Evolutionary conservation across 306 rosid species (phyloP).

Genomic region (Casuarina cunninghamiana): DNA sequence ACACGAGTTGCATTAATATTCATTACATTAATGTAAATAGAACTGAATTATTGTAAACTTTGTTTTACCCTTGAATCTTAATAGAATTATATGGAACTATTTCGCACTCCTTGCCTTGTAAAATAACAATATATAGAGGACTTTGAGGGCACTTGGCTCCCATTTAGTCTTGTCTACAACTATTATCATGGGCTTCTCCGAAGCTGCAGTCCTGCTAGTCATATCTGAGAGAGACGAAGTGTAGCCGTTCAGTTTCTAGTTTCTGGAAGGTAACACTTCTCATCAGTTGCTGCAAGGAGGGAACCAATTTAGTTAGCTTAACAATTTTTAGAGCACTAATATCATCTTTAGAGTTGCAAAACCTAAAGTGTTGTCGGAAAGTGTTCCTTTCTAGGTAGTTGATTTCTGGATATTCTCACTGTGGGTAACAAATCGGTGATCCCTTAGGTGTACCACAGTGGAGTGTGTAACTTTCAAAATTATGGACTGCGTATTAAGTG

Average conservation of each 20-base stretch:
- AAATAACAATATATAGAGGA: no score
- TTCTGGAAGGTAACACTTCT: neutral
- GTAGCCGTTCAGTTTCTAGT: neutral
- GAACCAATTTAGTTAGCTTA: neutral
- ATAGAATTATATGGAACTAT: no score
- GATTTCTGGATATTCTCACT: neutral
- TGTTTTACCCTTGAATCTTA: no score
- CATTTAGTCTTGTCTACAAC: no score
- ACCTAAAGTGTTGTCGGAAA: no score
- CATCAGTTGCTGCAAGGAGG: neutral
- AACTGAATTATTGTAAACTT: no score
- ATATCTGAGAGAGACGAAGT: neutral
- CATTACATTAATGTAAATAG: neutral
- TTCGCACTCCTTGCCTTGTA: no score
- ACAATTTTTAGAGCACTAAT: neutral
- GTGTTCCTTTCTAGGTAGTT: neutral
- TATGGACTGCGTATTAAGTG: neutral
- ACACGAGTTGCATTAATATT: neutral
- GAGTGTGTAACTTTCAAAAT: neutral
- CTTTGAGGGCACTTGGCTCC: no score
- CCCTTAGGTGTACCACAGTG: neutral
- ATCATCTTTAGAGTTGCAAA: neutral
- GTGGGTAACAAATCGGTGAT: neutral
- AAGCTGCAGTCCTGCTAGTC: neutral
- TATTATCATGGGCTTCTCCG: no score